These are phyloP conservation scores for Raphidocelis subcapitata DNA, from an alignment of 139 green algal species.

Conservation along the genomic window DNA sequence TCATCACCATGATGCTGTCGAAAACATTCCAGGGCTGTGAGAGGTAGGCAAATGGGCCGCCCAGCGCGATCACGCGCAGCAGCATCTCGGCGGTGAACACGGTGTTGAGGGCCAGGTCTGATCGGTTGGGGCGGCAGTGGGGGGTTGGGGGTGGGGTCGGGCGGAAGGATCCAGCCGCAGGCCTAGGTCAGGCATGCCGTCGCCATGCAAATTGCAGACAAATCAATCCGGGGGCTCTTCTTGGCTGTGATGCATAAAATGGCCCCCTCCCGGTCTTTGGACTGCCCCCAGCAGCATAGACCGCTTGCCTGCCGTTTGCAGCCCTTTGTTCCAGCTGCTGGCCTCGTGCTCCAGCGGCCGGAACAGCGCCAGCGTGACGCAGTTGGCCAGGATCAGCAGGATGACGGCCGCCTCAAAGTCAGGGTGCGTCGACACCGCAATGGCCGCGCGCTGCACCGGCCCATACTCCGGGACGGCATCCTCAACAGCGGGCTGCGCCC, in stretches of 20 bases:
- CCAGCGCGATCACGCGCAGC: conserved; percentile 50
- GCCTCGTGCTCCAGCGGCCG: conserved; percentile 45
- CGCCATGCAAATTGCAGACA: not conserved
- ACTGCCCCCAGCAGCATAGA: too few relatives aligned
- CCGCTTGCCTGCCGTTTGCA: conserved; percentile 52
- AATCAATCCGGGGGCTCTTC: too few relatives aligned
- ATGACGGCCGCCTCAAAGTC: conserved; percentile 71
- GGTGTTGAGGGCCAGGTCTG: conserved; percentile 70
- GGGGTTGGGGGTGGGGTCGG: not conserved
- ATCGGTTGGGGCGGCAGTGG: too few relatives aligned
- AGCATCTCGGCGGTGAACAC: conserved; percentile 73
- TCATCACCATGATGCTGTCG: conserved; percentile 58
- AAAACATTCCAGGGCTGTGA: conserved; percentile 69
- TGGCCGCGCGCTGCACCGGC: not conserved
- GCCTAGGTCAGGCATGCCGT: conserved; percentile 3
- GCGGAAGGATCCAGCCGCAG: conserved; percentile 1
- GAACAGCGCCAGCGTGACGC: conserved; percentile 62
- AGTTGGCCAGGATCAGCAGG: conserved; percentile 75
- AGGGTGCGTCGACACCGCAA: conserved; percentile 38
- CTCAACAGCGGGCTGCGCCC: too few relatives aligned
- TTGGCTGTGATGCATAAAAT: too few relatives aligned
- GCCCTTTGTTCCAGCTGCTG: conserved; percentile 33
- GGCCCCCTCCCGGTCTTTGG: too few relatives aligned
- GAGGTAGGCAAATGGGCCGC: conserved; percentile 53
- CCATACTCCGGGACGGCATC: too few relatives aligned